phyloP scores from a whole-genome alignment of 1,139 yeast species.

The Sugiyamaella paludigena region DNA sequence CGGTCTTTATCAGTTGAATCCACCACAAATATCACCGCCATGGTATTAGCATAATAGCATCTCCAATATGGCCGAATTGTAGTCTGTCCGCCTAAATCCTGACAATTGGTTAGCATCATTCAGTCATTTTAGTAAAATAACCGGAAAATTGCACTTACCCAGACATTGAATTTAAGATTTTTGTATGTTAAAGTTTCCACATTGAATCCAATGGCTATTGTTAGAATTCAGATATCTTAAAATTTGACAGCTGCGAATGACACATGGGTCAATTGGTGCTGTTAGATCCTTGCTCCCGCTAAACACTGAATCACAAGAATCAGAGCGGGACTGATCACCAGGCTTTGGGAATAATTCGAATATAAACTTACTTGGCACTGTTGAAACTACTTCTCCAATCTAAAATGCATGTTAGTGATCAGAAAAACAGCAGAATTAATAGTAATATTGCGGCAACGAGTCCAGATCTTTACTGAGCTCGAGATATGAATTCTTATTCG shows the following conservation, averaged over 20 bases:
- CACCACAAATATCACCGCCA: slow-evolving; percentile 93
- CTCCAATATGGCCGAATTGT: slow-evolving; percentile 98
- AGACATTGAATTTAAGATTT: slow-evolving; percentile 81
- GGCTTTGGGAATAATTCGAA: too few species aligned
- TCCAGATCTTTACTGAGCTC: too few species aligned
- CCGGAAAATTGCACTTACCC: slow-evolving; percentile 47
- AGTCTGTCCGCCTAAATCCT: slow-evolving; percentile 97
- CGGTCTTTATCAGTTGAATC: slow-evolving; percentile 97
- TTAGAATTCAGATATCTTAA: background rate
- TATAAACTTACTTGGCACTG: slow-evolving; percentile 62
- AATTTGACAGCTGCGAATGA: too few species aligned
- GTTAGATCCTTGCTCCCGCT: too few species aligned
- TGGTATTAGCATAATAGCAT: slow-evolving; percentile 93
- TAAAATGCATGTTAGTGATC: slow-evolving; percentile 13
- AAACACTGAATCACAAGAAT: too few species aligned
- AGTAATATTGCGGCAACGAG: too few species aligned
- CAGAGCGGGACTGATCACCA: too few species aligned
- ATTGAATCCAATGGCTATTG: slow-evolving; percentile 80
- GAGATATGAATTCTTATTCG: too few species aligned
- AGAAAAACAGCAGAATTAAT: too few species aligned
- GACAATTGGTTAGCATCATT: slow-evolving; percentile 37
- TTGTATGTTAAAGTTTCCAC: slow-evolving; percentile 91
- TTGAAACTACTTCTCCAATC: slow-evolving; percentile 89
- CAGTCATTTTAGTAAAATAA: too few species aligned
- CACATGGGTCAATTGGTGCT: too few species aligned